Conservation (phyloP, 2,329 filamentous ascomycete species). For the Harringtonia lauricola region DNA sequence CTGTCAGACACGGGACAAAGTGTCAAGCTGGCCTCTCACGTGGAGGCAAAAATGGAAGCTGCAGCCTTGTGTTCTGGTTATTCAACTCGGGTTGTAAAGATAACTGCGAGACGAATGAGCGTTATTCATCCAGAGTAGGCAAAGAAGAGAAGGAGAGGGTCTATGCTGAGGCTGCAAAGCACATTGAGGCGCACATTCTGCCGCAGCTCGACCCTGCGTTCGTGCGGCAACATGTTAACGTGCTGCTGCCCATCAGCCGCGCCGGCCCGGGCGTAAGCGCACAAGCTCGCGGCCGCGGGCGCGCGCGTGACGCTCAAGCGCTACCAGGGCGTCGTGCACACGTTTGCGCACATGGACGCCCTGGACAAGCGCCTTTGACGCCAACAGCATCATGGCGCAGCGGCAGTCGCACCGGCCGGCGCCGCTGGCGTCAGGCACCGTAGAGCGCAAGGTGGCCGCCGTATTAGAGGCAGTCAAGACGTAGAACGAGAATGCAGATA, state of each 20-base stretch:
- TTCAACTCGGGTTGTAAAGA: too few species aligned
- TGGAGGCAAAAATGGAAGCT: too few species aligned
- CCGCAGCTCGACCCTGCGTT: constrained; percentile 8
- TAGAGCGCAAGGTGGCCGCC: constrained; percentile 3
- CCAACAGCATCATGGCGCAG: constrained; percentile 7
- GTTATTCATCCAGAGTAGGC: too few species aligned
- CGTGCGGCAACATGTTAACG: constrained; percentile 4
- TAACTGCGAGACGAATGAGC: too few species aligned
- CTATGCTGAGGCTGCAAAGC: constrained; percentile 2
- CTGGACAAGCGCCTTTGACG: constrained; percentile 3
- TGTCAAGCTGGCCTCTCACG: too few species aligned
- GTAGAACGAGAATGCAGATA: too few species aligned
- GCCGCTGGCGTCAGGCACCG: not conserved
- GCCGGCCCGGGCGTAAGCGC: constrained; percentile 10
- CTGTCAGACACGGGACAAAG: too few species aligned
- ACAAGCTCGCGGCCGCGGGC: constrained; percentile 5
- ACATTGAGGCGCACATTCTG: constrained; percentile 11
- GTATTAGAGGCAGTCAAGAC: not conserved
- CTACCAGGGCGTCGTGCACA: constrained; percentile 7
- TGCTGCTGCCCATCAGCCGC: too few species aligned
- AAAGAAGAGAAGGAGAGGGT: constrained; percentile 23
- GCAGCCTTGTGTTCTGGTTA: too few species aligned
- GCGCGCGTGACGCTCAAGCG: constrained; percentile 6
- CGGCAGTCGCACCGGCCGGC: constrained; percentile 7
- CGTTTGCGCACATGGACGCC: constrained; percentile 7